A percentile compares a stretch with the other conserved stretches of the same genome.
phyloP scores from a whole-genome alignment of 495 filamentous ascomycete species.

The Cercophora samala region DNA sequence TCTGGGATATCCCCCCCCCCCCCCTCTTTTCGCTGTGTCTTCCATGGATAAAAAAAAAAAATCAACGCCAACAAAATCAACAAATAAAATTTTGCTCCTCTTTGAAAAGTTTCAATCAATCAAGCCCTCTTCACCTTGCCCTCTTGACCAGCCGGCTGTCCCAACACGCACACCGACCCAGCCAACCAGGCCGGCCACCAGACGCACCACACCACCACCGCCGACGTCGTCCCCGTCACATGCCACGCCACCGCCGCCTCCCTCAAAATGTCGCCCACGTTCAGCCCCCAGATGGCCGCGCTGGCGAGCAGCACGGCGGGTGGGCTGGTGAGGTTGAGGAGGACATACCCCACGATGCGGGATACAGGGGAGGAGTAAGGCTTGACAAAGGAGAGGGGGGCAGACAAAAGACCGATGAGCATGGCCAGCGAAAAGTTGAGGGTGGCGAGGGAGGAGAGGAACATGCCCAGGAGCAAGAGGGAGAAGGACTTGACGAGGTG shows the following conservation, averaged over 20 bases:
- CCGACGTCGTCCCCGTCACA: slow-evolving; percentile 86
- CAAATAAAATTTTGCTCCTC: neutral
- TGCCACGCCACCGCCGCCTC: slow-evolving; percentile 87
- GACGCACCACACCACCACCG: slow-evolving; percentile 90
- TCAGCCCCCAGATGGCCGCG: slow-evolving; percentile 49
- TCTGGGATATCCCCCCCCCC: slow-evolving; percentile 3
- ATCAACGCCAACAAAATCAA: neutral
- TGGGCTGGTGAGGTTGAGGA: slow-evolving; percentile 63
- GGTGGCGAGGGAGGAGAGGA: slow-evolving; percentile 87
- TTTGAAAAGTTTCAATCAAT: too few species aligned
- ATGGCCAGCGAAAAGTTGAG: slow-evolving; percentile 94
- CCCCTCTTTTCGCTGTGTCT: neutral
- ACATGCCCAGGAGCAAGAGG: slow-evolving; percentile 83
- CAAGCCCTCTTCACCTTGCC: slow-evolving; percentile 35
- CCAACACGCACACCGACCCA: slow-evolving; percentile 47
- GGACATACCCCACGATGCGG: slow-evolving; percentile 23
- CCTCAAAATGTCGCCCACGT: slow-evolving; percentile 57
- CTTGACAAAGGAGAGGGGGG: slow-evolving; percentile 70
- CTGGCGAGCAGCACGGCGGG: slow-evolving; percentile 57
- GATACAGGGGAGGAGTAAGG: slow-evolving; percentile 38
- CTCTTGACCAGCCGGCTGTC: slow-evolving; percentile 19
- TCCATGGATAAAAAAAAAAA: neutral
- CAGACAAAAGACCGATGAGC: slow-evolving; percentile 72
- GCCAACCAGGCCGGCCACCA: slow-evolving; percentile 98
- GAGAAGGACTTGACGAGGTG: slow-evolving; percentile 86